phyloP scores from a whole-genome alignment of 345 rosid species.

The Euphorbia lathyris region DNA sequence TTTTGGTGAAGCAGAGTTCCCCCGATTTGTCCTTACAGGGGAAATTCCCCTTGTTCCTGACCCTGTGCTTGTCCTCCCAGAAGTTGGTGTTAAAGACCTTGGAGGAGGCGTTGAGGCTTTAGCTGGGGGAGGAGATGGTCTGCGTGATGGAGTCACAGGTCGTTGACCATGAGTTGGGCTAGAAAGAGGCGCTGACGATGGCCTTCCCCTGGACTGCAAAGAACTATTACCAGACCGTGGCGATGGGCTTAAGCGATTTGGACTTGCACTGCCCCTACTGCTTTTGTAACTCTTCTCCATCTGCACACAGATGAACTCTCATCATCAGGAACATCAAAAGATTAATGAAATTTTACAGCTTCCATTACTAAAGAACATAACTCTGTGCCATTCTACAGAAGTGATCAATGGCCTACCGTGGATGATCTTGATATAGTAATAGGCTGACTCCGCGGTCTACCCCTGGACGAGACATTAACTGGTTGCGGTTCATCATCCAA shows the following conservation, averaged over 20 bases:
- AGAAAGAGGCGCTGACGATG: constrained; percentile 69
- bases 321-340: constrained; percentile 2
- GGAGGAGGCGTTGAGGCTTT: constrained; percentile 57
- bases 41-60: constrained; percentile 76
- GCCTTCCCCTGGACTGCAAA: constrained; percentile 75
- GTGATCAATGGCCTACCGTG: constrained; percentile 51
- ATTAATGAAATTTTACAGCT: neutral
- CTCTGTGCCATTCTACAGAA: constrained; percentile 14
- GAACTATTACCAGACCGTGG: constrained; percentile 65
- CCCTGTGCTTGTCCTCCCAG: constrained; percentile 70
- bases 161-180: constrained; percentile 57
- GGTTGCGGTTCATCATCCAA: constrained; percentile 78
- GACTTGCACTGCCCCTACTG: constrained; percentile 95
- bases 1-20: constrained; percentile 91
- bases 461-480: constrained; percentile 55
- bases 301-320: constrained; percentile 37
- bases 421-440: constrained; percentile 90
- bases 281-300: constrained; percentile 90
- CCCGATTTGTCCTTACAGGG: constrained; percentile 62
- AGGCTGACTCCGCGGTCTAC: constrained; percentile 87
- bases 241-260: constrained; percentile 88
- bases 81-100: constrained; percentile 76
- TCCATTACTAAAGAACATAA: neutral
- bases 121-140: constrained; percentile 74
- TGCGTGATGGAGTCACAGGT: constrained; percentile 60